Percentiles rank a stretch among this genome's conserved stretches.
Evolutionary conservation across 2,329 filamentous ascomycete species (phyloP).

Genomic region (Cadophora sp.): DNA sequence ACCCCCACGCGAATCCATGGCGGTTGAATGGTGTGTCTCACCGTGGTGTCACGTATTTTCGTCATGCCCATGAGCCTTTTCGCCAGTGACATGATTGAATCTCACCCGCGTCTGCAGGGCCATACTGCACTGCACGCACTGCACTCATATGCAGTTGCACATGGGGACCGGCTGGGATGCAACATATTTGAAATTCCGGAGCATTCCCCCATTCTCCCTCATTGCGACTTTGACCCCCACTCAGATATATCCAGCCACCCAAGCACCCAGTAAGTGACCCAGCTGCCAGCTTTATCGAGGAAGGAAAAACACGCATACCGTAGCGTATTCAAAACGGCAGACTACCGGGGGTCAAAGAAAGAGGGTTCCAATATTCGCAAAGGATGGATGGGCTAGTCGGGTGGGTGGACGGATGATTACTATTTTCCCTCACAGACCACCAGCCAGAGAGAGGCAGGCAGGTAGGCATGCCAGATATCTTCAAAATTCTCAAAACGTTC

Average conservation of each 20-base stretch:
- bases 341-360: not conserved
- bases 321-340: slow-evolving; percentile 9
- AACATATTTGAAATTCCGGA: slow-evolving; percentile 16
- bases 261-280: not conserved
- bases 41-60: slow-evolving; percentile 34
- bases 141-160: slow-evolving; percentile 29
- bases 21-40: slow-evolving; percentile 30
- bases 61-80: slow-evolving; percentile 31
- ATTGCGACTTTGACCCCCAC: slow-evolving; percentile 26
- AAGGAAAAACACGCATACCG: not conserved
- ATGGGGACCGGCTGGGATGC: slow-evolving; percentile 24
- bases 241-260: slow-evolving; percentile 11
- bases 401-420: slow-evolving; percentile 16
- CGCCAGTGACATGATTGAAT: slow-evolving; percentile 27
- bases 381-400: slow-evolving; percentile 6
- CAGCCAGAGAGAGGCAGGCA: no score
- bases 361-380: not conserved
- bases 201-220: slow-evolving; percentile 12
- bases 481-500: not conserved
- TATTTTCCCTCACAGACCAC: no score
- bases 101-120: slow-evolving; percentile 32
- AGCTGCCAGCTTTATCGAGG: not conserved
- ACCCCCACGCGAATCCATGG: slow-evolving; percentile 29
- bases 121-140: no score
- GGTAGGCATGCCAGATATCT: not conserved